phyloP scores from a whole-genome alignment of 2,329 filamentous ascomycete genomes.

The Metarhizium robertsii region DNA sequence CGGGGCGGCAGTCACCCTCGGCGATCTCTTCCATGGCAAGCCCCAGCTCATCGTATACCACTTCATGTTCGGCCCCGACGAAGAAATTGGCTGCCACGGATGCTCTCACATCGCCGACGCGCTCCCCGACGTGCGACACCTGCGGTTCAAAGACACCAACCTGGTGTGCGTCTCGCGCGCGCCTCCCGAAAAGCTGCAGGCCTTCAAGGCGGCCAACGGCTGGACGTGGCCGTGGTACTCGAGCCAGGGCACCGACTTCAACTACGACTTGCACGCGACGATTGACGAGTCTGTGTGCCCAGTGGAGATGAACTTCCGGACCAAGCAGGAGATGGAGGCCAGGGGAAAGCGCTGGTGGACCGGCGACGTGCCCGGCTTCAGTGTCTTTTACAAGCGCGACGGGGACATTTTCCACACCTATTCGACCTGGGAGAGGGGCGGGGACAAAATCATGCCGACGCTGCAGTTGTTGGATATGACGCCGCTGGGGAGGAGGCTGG shows the following conservation, averaged over 20 bases:
- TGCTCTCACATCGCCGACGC: constrained; percentile 30
- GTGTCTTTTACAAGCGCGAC: no score
- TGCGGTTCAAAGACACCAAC: constrained; percentile 21
- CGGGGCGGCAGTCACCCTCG: no score
- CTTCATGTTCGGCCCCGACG: constrained; percentile 33
- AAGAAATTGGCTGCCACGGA: constrained; percentile 25
- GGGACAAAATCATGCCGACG: constrained; percentile 21
- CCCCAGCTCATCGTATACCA: constrained; percentile 30
- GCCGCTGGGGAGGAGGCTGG: constrained; percentile 23
- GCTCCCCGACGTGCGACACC: constrained; percentile 26
- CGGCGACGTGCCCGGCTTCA: no score
- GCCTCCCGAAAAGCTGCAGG: constrained; percentile 24
- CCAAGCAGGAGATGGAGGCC: no score
- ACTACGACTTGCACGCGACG: constrained; percentile 27
- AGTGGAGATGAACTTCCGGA: no score
- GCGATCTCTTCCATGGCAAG: no score
- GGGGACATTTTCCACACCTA: no score
- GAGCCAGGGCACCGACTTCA: constrained; percentile 25
- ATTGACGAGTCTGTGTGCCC: no score
- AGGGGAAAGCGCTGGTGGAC: no score
- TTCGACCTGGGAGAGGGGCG: constrained; percentile 12
- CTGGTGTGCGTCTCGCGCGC: constrained; percentile 30
- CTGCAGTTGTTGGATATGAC: constrained; percentile 24
- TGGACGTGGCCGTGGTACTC: constrained; percentile 34
- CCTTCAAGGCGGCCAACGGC: constrained; percentile 25